Conservation (phyloP, 1,139 yeast genomes). For the Lodderomyces parapsilosis region DNA sequence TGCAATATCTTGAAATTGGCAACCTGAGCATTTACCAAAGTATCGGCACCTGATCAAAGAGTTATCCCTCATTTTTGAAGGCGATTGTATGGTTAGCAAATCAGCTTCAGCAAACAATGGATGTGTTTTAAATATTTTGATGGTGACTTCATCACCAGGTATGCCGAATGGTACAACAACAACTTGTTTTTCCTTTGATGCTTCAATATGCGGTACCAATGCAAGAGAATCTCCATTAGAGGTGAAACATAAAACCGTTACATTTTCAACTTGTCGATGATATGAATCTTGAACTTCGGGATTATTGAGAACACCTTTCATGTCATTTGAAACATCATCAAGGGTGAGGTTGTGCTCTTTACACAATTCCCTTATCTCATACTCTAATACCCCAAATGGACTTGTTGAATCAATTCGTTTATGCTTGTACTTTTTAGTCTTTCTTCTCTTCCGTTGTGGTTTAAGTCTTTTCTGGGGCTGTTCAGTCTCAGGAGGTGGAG, state of each 20-base stretch:
- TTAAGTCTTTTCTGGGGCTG: not conserved
- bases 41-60: conserved; percentile 45
- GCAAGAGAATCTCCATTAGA: conserved; percentile 85
- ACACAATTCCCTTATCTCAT: conserved; percentile 67
- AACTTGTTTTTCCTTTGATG: conserved; percentile 34
- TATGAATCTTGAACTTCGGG: conserved; percentile 48
- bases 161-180: conserved; percentile 79
- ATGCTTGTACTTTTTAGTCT: conserved; percentile 45
- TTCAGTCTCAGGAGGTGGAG: conserved; percentile 3
- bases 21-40: conserved; percentile 65
- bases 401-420: conserved; percentile 73
- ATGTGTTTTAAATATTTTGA: conserved; percentile 76
- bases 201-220: conserved; percentile 56
- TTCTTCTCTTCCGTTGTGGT: conserved; percentile 5
- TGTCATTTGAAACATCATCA: conserved; percentile 59
- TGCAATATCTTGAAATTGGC: conserved; percentile 82
- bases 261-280: conserved; percentile 59
- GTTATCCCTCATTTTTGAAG: conserved; percentile 52
- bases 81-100: conserved; percentile 49
- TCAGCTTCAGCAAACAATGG: conserved; percentile 77
- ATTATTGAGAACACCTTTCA: conserved; percentile 63
- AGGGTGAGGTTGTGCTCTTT: conserved; percentile 39
- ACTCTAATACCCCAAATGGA: conserved; percentile 75
- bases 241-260: conserved; percentile 55
- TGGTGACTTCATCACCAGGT: conserved; percentile 76